Conservation (phyloP, 805 yeast genomes). For the Nakazawaea ernobii region DNA sequence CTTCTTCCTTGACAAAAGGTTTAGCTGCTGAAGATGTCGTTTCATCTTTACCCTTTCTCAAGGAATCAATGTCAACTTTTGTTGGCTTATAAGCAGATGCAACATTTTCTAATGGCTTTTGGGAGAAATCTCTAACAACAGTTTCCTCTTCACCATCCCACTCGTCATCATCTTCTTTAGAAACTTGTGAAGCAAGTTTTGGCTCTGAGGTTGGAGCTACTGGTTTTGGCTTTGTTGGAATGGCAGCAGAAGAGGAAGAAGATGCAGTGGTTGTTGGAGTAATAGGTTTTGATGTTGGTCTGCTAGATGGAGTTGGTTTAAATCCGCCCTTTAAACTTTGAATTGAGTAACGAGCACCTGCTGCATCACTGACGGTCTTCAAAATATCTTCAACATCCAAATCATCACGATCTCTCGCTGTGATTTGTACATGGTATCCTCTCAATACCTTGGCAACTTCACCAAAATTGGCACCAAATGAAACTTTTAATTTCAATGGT, state of each 20-base stretch:
- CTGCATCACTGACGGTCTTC: constrained; percentile 76
- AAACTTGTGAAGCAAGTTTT: neutral
- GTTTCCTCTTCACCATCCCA: constrained; percentile 68
- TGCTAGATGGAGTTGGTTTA: constrained; percentile 12
- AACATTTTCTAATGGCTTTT: constrained; percentile 44
- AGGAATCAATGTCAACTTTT: constrained; percentile 51
- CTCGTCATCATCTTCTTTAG: constrained; percentile 42
- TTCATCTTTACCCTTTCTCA: constrained; percentile 44
- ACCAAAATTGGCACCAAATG: constrained; percentile 73
- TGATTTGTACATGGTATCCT: constrained; percentile 93
- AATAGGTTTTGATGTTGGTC: constrained; percentile 30
- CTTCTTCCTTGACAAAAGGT: constrained; percentile 25
- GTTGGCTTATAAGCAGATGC: constrained; percentile 66
- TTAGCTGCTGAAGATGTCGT: constrained; percentile 37
- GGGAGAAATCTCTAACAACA: constrained; percentile 45
- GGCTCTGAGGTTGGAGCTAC: constrained; percentile 15
- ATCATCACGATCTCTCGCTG: constrained; percentile 94
- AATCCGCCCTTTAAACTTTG: constrained; percentile 26
- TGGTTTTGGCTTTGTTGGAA: constrained; percentile 20
- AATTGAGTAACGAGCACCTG: constrained; percentile 91
- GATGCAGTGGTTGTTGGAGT: constrained; percentile 27
- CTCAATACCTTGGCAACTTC: constrained; percentile 62
- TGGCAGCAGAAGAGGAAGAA: constrained; percentile 12
- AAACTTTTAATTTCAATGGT: constrained; percentile 68
- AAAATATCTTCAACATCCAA: constrained; percentile 73